Conservation (phyloP, 345 rosid genomes). For the Anacardium occidentale region DNA sequence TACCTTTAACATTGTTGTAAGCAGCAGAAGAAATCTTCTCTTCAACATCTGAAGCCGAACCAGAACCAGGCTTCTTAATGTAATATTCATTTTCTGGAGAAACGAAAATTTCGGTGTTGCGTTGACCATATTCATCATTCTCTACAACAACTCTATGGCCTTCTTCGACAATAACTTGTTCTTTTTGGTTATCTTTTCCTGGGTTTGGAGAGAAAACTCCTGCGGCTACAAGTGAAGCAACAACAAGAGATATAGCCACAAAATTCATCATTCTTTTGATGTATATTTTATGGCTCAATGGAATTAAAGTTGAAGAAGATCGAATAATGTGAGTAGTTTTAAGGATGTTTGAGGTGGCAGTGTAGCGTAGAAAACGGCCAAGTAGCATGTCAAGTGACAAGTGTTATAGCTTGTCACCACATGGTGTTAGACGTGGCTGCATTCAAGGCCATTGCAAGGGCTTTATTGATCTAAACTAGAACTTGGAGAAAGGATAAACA, state of each 20-base stretch:
- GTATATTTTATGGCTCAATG: no score
- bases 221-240: conserved; percentile 51
- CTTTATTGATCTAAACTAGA: not conserved
- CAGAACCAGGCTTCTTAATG: not conserved
- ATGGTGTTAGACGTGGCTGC: not conserved
- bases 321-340: not conserved
- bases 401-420: conserved; percentile 2
- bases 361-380: not conserved
- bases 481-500: not conserved
- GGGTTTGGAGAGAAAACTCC: conserved; percentile 58
- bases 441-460: not conserved
- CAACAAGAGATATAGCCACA: conserved; percentile 50
- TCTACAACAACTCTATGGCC: conserved; percentile 70
- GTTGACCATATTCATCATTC: conserved; percentile 57
- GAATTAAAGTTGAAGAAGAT: not conserved
- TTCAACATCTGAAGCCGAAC: not conserved
- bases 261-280: conserved; percentile 47
- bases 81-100: conserved; percentile 33
- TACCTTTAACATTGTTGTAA: conserved; percentile 26
- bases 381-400: not conserved
- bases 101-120: conserved; percentile 58
- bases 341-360: not conserved
- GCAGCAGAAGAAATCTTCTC: not conserved
- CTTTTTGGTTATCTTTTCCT: not conserved
- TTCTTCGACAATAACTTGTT: conserved; percentile 49